These are phyloP conservation scores for Fusarium bulbicola DNA, from an alignment of 2,329 filamentous ascomycete genomes.

Conservation along the genomic window DNA sequence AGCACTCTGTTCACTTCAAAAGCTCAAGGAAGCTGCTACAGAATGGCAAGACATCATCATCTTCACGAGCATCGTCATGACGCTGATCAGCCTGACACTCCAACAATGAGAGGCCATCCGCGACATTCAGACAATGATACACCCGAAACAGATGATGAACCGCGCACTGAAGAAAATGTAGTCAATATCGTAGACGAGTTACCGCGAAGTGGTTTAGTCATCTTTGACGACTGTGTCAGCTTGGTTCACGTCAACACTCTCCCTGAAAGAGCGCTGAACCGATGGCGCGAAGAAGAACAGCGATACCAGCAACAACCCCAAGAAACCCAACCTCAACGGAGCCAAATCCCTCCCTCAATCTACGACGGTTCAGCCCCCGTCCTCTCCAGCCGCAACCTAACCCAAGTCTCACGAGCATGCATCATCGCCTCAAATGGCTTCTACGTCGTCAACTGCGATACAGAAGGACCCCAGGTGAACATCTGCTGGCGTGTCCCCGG, in stretches of 20 bases:
- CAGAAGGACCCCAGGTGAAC: not conserved
- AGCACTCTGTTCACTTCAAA: not conserved
- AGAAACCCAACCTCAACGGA: not conserved
- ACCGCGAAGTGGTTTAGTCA: not conserved
- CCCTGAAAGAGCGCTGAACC: not conserved
- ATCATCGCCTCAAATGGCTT: not conserved
- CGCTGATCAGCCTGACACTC: not conserved
- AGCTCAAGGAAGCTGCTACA: rapidly evolving
- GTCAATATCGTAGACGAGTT: not conserved
- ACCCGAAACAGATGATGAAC: rapidly evolving
- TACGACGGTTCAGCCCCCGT: not conserved
- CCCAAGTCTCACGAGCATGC: not conserved
- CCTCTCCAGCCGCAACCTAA: not conserved
- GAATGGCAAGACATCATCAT: not conserved
- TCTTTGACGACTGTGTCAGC: not conserved
- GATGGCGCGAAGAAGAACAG: not conserved
- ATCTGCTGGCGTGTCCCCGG: not conserved
- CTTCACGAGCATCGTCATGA: not conserved
- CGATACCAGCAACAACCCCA: rapidly evolving
- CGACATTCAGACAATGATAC: not conserved
- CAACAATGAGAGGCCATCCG: not conserved
- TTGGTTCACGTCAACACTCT: not conserved
- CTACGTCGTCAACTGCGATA: not conserved
- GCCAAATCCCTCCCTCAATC: not conserved
- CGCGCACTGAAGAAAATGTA: no score